Evolutionary conservation across 768 basidiomycete genomes (phyloP).

Genomic region (Cyathus striatus): DNA sequence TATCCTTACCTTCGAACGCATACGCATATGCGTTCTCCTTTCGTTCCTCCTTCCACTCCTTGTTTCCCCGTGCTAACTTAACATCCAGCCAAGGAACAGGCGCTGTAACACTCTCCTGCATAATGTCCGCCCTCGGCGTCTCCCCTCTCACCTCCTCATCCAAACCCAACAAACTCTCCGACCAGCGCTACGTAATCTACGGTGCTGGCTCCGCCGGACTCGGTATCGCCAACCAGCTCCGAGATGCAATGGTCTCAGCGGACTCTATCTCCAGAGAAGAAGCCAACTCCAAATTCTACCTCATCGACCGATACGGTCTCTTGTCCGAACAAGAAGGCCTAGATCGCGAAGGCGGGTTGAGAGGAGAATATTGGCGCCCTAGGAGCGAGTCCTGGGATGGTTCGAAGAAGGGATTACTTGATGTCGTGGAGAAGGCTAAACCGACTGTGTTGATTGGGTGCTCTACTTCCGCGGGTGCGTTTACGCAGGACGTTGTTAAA

Average conservation of each 20-base stretch:
- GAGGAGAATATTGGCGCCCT: slow-evolving; percentile 43
- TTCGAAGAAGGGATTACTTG: slow-evolving; percentile 36
- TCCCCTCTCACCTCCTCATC: slow-evolving; percentile 8
- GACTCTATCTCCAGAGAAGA: slow-evolving; percentile 48
- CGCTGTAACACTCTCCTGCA: slow-evolving; percentile 64
- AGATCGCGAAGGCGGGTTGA: slow-evolving; percentile 29
- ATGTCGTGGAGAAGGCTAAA: slow-evolving; percentile 65
- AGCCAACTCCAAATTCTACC: slow-evolving; percentile 64
- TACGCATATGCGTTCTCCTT: no score
- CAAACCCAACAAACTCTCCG: slow-evolving; percentile 33
- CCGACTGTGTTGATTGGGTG: slow-evolving; percentile 86
- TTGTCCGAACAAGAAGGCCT: slow-evolving; percentile 10
- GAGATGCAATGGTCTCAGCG: slow-evolving; percentile 64
- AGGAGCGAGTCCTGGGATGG: slow-evolving; percentile 50
- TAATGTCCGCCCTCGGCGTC: slow-evolving; percentile 66
- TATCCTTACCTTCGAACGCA: no score
- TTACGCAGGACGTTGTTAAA: slow-evolving; percentile 66
- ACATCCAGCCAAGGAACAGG: slow-evolving; percentile 71
- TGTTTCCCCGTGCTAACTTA: background rate
- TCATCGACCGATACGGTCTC: slow-evolving; percentile 54
- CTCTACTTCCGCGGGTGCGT: slow-evolving; percentile 74
- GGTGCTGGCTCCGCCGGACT: slow-evolving; percentile 82
- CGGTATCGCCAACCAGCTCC: slow-evolving; percentile 72
- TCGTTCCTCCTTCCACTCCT: background rate
- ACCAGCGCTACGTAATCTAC: slow-evolving; percentile 75